These are phyloP conservation scores for Glycine soja DNA, from an alignment of 306 rosid species.

Conservation along the genomic window DNA sequence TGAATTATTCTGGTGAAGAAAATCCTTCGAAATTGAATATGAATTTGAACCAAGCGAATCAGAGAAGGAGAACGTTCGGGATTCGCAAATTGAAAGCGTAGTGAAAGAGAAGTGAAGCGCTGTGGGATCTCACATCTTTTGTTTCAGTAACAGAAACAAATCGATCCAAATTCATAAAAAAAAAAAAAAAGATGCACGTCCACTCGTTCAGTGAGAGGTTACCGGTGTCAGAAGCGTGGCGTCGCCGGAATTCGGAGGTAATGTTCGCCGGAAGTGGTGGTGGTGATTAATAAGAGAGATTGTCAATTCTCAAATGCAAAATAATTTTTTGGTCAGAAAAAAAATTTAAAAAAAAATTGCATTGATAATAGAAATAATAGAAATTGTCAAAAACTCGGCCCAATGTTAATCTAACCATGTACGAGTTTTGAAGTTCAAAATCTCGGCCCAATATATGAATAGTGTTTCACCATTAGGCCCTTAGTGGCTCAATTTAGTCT, in stretches of 20 bases:
- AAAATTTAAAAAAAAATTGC: too few relatives aligned
- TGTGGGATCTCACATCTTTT: too few relatives aligned
- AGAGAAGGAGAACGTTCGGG: neutral
- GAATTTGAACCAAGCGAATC: neutral
- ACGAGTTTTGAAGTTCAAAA: too few relatives aligned
- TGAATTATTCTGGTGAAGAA: neutral
- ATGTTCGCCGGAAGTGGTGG: constrained; percentile 24
- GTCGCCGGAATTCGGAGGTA: neutral
- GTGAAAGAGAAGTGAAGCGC: too few relatives aligned
- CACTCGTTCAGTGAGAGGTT: neutral
- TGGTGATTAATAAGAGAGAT: neutral
- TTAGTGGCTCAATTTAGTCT: too few relatives aligned
- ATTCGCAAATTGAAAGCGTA: neutral
- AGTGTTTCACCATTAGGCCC: too few relatives aligned
- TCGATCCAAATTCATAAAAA: neutral
- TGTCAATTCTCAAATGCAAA: constrained; percentile 10
- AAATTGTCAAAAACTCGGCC: too few relatives aligned
- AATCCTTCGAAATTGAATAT: neutral
- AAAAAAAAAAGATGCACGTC: neutral
- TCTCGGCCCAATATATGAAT: too few relatives aligned
- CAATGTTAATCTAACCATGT: too few relatives aligned
- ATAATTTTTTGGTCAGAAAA: too few relatives aligned
- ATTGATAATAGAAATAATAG: too few relatives aligned
- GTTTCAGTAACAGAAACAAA: neutral
- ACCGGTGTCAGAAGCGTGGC: constrained; percentile 2